These are phyloP conservation scores for Halocafeteria seosinensis DNA, from an alignment of 108 stramenopile genomes.

Conservation along the genomic window DNA sequence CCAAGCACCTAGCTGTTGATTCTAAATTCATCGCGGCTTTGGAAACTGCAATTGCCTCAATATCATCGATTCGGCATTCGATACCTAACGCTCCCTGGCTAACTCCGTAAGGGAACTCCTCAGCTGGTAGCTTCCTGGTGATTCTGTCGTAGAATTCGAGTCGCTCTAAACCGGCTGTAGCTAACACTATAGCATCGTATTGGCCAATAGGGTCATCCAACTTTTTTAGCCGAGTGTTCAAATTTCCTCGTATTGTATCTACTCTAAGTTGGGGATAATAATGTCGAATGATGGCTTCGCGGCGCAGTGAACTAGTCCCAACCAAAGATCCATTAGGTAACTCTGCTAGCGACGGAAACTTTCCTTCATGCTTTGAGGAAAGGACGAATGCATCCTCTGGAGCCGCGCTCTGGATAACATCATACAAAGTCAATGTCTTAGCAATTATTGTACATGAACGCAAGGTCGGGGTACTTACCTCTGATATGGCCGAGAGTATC, in stretches of 20 bases:
- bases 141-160: slow-evolving; percentile 87
- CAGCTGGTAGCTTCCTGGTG: slow-evolving; percentile 70
- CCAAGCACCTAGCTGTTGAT: slow-evolving; percentile 80
- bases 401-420: too few species aligned
- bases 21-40: slow-evolving; percentile 68
- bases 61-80: slow-evolving; percentile 86
- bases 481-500: slow-evolving; percentile 73
- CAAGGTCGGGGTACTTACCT: not conserved
- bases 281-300: slow-evolving; percentile 81
- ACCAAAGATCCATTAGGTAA: slow-evolving; percentile 78
- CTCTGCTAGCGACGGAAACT: not conserved
- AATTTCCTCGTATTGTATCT: slow-evolving; percentile 96
- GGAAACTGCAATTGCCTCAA: slow-evolving; percentile 64
- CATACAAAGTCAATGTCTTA: too few species aligned
- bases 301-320: slow-evolving; percentile 87
- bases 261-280: slow-evolving; percentile 84
- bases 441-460: too few species aligned
- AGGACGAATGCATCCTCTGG: not conserved
- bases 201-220: slow-evolving; percentile 36
- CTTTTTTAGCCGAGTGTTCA: slow-evolving; percentile 94
- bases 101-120: slow-evolving; percentile 95
- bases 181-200: slow-evolving; percentile 80
- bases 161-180: slow-evolving; percentile 92
- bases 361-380: not conserved
- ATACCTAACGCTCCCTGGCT: slow-evolving; percentile 99